Evolutionary conservation across 768 basidiomycete species (phyloP).

Genomic region (Tulasnella sp.): DNA sequence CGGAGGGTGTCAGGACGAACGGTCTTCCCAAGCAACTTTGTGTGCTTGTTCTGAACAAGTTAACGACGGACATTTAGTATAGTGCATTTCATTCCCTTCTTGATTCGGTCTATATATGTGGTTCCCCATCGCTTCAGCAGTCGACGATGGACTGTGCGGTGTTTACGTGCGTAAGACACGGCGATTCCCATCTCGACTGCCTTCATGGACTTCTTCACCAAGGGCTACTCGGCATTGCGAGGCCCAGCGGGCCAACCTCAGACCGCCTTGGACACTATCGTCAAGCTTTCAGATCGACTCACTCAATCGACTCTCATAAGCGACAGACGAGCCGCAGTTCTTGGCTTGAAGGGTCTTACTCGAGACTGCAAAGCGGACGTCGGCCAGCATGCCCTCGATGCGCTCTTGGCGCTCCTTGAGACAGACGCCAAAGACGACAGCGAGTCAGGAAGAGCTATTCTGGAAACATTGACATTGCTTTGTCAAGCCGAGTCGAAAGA

Average conservation of each 20-base stretch:
- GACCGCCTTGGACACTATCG: conserved; percentile 74
- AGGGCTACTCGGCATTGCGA: conserved; percentile 75
- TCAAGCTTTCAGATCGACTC: conserved; percentile 76
- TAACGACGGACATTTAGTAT: conserved; percentile 40
- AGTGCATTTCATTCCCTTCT: background rate
- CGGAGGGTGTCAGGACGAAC: conserved; percentile 58
- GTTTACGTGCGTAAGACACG: background rate
- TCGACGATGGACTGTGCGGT: background rate
- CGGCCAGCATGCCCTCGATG: conserved; percentile 61
- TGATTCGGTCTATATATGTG: background rate
- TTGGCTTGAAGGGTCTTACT: conserved; percentile 83
- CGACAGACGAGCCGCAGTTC: conserved; percentile 86
- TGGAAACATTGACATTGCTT: conserved; percentile 79
- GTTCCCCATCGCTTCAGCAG: background rate
- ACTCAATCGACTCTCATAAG: conserved; percentile 82
- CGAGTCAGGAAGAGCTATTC: conserved; percentile 82
- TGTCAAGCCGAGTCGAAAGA: conserved; percentile 63
- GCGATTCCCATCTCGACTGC: background rate
- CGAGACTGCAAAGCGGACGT: conserved; percentile 88
- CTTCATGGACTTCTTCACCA: conserved; percentile 70
- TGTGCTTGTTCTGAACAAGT: conserved; percentile 51
- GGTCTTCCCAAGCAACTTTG: conserved; percentile 84
- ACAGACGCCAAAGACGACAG: conserved; percentile 85
- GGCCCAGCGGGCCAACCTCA: conserved; percentile 77
- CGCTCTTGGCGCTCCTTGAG: conserved; percentile 68